These are phyloP conservation scores for Penicillium chermesinum DNA, from an alignment of 495 filamentous ascomycete genomes.

Conservation along the genomic window DNA sequence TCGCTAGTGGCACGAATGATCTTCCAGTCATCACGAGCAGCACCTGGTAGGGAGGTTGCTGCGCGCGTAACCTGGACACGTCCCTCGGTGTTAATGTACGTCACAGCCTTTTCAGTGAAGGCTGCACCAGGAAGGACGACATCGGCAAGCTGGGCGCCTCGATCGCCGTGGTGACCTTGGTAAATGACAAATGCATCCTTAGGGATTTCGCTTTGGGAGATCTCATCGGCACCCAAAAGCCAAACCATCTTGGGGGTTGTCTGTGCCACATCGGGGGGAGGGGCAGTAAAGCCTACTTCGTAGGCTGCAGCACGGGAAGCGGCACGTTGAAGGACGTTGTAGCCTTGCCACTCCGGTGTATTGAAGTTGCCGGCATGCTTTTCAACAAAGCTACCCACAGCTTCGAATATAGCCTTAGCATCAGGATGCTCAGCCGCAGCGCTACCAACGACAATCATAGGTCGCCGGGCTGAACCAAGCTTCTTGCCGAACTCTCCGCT, in stretches of 20 bases:
- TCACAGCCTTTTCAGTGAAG: slow-evolving; percentile 96
- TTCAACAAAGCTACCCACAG: slow-evolving; percentile 81
- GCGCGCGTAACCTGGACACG: slow-evolving; percentile 88
- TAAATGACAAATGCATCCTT: slow-evolving; percentile 95
- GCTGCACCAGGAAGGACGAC: slow-evolving; percentile 90
- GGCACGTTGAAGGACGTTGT: slow-evolving; percentile 89
- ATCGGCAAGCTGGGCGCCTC: slow-evolving; percentile 86
- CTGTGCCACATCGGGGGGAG: slow-evolving; percentile 69
- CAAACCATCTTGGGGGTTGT: slow-evolving; percentile 91
- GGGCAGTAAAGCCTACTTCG: slow-evolving; percentile 87
- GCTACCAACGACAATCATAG: slow-evolving; percentile 94
- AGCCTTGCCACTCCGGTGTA: slow-evolving; percentile 92
- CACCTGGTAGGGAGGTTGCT: slow-evolving; percentile 79
- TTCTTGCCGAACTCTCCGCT: slow-evolving; percentile 87
- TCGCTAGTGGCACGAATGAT: slow-evolving; percentile 89
- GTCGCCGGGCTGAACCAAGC: slow-evolving; percentile 77
- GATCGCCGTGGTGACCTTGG: slow-evolving; percentile 96
- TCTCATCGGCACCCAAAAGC: slow-evolving; percentile 94
- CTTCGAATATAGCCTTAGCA: slow-evolving; percentile 87
- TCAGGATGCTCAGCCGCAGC: slow-evolving; percentile 84
- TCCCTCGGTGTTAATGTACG: slow-evolving; percentile 96
- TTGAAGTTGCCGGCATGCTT: slow-evolving; percentile 85
- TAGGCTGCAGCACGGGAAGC: slow-evolving; percentile 90
- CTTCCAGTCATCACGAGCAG: slow-evolving; percentile 95
- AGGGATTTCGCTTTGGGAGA: slow-evolving; percentile 72